Percentiles rank a stretch among this genome's conserved stretches.
Conservation (phyloP, 768 basidiomycete genomes). For the Lactifluus rugatus region DNA sequence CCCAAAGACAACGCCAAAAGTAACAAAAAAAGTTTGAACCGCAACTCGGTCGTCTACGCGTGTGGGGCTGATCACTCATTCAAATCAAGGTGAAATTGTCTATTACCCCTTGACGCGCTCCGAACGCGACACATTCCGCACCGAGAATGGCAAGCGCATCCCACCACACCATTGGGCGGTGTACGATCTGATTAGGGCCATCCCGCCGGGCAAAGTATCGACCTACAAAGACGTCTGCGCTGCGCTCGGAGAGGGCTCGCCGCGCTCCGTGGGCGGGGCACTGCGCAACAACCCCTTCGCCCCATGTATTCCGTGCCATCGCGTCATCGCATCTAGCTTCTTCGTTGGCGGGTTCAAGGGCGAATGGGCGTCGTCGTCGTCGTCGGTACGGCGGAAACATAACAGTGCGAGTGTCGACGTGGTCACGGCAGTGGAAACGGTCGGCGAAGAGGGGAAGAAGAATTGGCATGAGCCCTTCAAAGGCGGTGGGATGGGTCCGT, state of each 20-base stretch:
- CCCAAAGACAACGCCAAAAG: too few relatives aligned
- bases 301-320: slow-evolving; percentile 60
- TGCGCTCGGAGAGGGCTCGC: slow-evolving; percentile 44
- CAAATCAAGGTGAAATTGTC: slow-evolving; percentile 1
- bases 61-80: neutral
- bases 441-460: neutral
- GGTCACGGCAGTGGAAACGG: neutral
- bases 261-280: slow-evolving; percentile 62
- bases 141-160: slow-evolving; percentile 15
- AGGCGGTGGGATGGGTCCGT: slow-evolving; percentile 10
- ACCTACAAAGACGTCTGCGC: slow-evolving; percentile 29
- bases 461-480: slow-evolving; percentile 17
- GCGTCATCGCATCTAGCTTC: slow-evolving; percentile 51
- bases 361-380: slow-evolving; percentile 33
- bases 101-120: slow-evolving; percentile 11
- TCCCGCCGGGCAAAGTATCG: slow-evolving; percentile 16
- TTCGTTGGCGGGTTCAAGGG: slow-evolving; percentile 57
- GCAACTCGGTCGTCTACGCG: too few relatives aligned
- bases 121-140: slow-evolving; percentile 16
- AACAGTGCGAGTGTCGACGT: too few relatives aligned
- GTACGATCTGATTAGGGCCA: slow-evolving; percentile 12
- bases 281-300: slow-evolving; percentile 57
- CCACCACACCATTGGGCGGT: slow-evolving; percentile 21
- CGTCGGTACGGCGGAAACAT: neutral
- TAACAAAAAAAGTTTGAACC: too few relatives aligned